Conservation (phyloP, 257 asterid species). For the Linderniella brevidens region DNA sequence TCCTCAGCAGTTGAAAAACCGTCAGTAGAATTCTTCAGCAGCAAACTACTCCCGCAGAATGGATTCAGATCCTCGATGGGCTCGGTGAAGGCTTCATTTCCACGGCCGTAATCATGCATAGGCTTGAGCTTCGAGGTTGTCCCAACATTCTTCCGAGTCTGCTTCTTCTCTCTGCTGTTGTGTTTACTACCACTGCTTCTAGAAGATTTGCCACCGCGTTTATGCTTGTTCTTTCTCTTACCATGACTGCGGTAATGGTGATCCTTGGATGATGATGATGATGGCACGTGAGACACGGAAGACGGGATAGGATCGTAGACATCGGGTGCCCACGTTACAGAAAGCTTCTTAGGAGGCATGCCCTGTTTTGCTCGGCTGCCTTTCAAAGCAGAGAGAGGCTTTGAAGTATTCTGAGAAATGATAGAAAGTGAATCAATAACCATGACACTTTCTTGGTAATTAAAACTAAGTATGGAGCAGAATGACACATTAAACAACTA, state of each 20-base stretch:
- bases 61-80: constrained; percentile 16
- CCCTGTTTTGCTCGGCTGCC: constrained; percentile 90
- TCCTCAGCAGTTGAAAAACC: constrained; percentile 11
- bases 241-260: constrained; percentile 24
- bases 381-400: constrained; percentile 80
- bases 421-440: constrained; percentile 6
- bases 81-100: constrained; percentile 11
- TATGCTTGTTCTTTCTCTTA: constrained; percentile 68
- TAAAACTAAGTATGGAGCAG: too few relatives aligned
- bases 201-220: constrained; percentile 47
- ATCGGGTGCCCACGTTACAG: constrained; percentile 80
- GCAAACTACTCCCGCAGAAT: constrained; percentile 34
- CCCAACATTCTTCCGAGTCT: constrained; percentile 41
- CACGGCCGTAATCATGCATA: constrained; percentile 16
- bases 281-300: constrained; percentile 63
- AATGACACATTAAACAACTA: neutral
- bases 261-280: constrained; percentile 28
- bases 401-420: constrained; percentile 36
- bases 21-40: constrained; percentile 13
- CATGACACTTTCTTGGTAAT: neutral
- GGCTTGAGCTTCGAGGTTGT: constrained; percentile 25
- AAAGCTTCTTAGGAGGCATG: constrained; percentile 29
- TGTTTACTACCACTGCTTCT: constrained; percentile 32
- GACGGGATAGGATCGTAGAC: constrained; percentile 92
- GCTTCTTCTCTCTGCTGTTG: constrained; percentile 47